Evolutionary conservation across 257 asterid species (phyloP).

Genomic region (Solanum sejunctum): DNA sequence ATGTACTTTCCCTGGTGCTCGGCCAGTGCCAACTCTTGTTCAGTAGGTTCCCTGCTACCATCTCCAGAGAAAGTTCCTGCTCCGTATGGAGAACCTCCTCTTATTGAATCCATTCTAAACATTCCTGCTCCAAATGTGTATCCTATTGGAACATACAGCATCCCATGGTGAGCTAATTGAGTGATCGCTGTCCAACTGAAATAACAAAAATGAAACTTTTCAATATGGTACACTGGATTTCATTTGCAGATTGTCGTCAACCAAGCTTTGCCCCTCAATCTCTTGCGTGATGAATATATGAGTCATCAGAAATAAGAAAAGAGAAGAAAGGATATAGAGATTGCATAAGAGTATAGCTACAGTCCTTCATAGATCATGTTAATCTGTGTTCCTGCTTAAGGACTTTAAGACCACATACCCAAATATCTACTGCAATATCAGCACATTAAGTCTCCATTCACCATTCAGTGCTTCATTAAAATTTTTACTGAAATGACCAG

Average conservation of each 20-base stretch:
- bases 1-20: slow-evolving; percentile 48
- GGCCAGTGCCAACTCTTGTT: slow-evolving; percentile 32
- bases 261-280: neutral
- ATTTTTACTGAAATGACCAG: no score
- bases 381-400: neutral
- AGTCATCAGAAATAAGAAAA: neutral
- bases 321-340: neutral
- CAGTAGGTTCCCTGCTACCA: slow-evolving; percentile 29
- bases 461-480: no score
- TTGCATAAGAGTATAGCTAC: neutral
- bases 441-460: no score
- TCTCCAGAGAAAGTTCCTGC: slow-evolving; percentile 43
- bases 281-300: neutral
- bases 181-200: slow-evolving; percentile 79
- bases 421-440: no score
- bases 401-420: neutral
- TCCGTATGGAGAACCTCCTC: slow-evolving; percentile 55
- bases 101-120: slow-evolving; percentile 61
- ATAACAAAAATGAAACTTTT: neutral
- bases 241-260: neutral
- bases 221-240: neutral
- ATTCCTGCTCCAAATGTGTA: slow-evolving; percentile 84
- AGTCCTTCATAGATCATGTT: neutral
- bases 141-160: slow-evolving; percentile 80
- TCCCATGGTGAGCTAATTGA: slow-evolving; percentile 81